A percentile compares a stretch with the other conserved stretches of the same genome.
These are phyloP conservation scores for Candida pseudoglaebosa DNA, from an alignment of 805 yeast species.

Conservation along the genomic window DNA sequence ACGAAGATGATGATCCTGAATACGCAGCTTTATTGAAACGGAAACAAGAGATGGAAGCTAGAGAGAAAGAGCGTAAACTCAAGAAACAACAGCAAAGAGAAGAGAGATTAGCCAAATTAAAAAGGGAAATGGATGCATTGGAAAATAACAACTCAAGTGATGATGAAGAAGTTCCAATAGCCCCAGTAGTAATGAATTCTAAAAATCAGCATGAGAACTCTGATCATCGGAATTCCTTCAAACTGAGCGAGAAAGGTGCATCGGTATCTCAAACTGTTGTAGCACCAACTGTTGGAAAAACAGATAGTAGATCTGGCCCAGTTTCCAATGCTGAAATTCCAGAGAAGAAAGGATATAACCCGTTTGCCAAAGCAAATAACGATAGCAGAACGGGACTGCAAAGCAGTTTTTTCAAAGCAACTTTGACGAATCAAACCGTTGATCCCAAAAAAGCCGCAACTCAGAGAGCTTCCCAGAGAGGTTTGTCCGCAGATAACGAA, in stretches of 20 bases:
- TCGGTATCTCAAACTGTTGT: too few species aligned
- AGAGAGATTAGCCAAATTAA: conserved; percentile 53
- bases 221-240: too few species aligned
- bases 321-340: conserved; percentile 5
- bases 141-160: conserved; percentile 28
- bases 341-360: conserved; percentile 27
- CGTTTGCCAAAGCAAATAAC: conserved; percentile 39
- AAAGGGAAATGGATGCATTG: conserved; percentile 55
- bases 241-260: too few species aligned
- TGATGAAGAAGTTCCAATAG: conserved; percentile 28
- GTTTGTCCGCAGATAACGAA: conserved; percentile 39
- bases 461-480: conserved; percentile 71
- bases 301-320: conserved; percentile 11
- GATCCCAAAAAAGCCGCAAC: conserved; percentile 61
- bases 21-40: conserved; percentile 47
- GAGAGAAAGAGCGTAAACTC: conserved; percentile 39
- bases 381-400: conserved; percentile 18
- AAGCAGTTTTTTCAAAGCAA: conserved; percentile 60
- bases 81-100: conserved; percentile 58
- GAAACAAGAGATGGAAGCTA: conserved; percentile 41
- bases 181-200: background rate
- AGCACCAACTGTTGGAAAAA: conserved; percentile 5
- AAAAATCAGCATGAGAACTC: background rate
- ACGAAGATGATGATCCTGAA: conserved; percentile 43
- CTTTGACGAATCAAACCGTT: conserved; percentile 24